These are phyloP conservation scores for Drechmeria coniospora DNA, from an alignment of 2,329 filamentous ascomycete genomes.

Conservation along the genomic window DNA sequence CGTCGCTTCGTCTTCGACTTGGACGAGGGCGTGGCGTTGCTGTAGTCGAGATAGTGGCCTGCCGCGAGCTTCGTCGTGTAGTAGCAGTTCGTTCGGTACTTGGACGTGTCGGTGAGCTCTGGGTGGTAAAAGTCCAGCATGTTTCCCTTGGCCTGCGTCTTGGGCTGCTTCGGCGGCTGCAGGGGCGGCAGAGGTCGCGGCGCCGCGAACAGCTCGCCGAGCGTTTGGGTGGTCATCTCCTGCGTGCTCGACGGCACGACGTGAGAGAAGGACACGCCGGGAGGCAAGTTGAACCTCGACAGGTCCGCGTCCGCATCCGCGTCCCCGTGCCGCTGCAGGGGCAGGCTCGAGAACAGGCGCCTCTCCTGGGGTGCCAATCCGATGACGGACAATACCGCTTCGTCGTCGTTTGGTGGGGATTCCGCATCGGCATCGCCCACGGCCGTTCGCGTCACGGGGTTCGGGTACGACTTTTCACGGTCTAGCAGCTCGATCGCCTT, in stretches of 20 bases:
- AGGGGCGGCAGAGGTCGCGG: constrained; percentile 49
- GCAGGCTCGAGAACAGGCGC: constrained; percentile 77
- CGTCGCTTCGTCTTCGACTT: constrained; percentile 48
- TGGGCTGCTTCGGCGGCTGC: constrained; percentile 57
- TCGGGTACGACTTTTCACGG: constrained; percentile 40
- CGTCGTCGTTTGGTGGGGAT: constrained; percentile 26
- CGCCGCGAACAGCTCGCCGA: constrained; percentile 61
- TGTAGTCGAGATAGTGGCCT: constrained; percentile 57
- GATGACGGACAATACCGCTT: constrained; percentile 56
- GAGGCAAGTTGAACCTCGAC: constrained; percentile 44
- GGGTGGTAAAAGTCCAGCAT: constrained; percentile 37
- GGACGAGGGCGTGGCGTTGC: constrained; percentile 43
- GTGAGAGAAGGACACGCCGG: constrained; percentile 44
- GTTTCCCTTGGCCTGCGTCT: constrained; percentile 50
- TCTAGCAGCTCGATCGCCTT: constrained; percentile 47
- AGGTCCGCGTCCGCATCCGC: constrained; percentile 16
- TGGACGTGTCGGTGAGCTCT: constrained; percentile 38
- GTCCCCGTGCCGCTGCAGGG: constrained; percentile 14
- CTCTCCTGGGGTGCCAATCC: constrained; percentile 60
- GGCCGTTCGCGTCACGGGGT: constrained; percentile 20
- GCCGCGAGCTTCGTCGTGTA: constrained; percentile 49
- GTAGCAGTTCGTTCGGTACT: constrained; percentile 42
- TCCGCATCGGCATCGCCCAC: constrained; percentile 24
- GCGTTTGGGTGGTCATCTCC: constrained; percentile 41
- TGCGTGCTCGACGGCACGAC: constrained; percentile 18